These are phyloP conservation scores for Fusarium poae DNA, from an alignment of 2,329 filamentous ascomycete genomes.

Conservation along the genomic window DNA sequence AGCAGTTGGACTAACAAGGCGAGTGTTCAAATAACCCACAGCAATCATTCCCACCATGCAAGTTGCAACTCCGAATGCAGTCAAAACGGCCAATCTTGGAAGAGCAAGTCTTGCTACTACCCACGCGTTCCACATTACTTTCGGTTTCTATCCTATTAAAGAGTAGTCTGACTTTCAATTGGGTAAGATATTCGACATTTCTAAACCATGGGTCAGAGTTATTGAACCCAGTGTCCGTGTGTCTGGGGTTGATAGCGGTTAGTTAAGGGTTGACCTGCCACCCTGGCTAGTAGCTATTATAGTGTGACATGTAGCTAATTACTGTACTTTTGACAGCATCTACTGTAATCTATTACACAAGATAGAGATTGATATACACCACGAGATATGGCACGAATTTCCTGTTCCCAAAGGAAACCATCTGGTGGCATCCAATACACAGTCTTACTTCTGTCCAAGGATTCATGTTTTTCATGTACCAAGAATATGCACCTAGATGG, in stretches of 20 bases:
- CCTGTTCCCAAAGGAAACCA: neutral
- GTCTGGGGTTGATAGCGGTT: slow-evolving; percentile 33
- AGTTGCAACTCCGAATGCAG: slow-evolving; percentile 35
- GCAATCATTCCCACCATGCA: slow-evolving; percentile 26
- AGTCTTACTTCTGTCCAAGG: no score
- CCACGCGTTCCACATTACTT: slow-evolving; percentile 15
- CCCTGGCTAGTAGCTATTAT: slow-evolving; percentile 7
- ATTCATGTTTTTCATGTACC: neutral
- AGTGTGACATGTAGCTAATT: neutral
- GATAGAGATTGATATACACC: slow-evolving; percentile 5
- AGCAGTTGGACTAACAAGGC: slow-evolving; percentile 25
- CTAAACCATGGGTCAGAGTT: slow-evolving; percentile 4
- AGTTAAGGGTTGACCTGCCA: slow-evolving; percentile 9
- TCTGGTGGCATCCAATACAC: neutral
- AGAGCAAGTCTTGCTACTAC: slow-evolving; percentile 27
- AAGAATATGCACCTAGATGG: neutral
- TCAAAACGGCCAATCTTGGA: slow-evolving; percentile 41
- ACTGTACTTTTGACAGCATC: slow-evolving; percentile 17
- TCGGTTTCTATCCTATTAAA: slow-evolving; percentile 8
- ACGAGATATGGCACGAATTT: neutral
- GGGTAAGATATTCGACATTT: slow-evolving; percentile 2
- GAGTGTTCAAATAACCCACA: slow-evolving; percentile 5
- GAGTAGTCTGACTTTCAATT: neutral
- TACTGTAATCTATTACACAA: slow-evolving; percentile 1
- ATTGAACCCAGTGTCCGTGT: slow-evolving; percentile 22